A percentile compares a stretch with the other conserved stretches of the same genome.
Conservation (phyloP, 495 filamentous ascomycete species). For the Penicillium nucicola region DNA sequence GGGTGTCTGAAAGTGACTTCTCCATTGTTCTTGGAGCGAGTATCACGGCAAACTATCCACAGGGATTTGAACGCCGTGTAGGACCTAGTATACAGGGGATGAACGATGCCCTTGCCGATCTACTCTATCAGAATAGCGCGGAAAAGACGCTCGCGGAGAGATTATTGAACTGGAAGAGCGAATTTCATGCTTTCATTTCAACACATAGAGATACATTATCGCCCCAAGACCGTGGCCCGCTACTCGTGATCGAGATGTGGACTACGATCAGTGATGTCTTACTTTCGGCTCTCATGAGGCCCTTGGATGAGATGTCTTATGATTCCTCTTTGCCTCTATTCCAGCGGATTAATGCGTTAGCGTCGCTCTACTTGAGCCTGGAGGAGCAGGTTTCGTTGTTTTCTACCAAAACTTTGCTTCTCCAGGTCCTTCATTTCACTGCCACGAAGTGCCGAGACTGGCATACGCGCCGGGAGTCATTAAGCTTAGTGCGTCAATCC, state of each 20-base stretch:
- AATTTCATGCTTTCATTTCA: background rate
- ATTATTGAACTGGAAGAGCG: background rate
- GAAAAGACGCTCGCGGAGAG: background rate
- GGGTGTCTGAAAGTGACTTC: no score
- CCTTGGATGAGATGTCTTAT: background rate
- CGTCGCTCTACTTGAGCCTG: background rate
- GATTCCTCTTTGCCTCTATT: background rate
- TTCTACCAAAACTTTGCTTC: background rate
- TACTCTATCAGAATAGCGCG: no score
- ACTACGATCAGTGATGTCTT: background rate
- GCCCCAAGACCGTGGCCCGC: background rate
- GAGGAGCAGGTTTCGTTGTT: background rate
- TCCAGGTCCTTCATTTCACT: background rate
- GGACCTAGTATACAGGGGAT: no score
- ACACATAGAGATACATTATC: background rate
- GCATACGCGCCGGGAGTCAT: background rate
- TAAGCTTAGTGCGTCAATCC: background rate
- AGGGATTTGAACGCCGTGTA: no score
- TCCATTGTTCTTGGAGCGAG: no score
- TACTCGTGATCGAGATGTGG: background rate
- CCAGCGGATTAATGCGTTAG: background rate
- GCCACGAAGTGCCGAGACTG: background rate
- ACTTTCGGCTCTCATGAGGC: background rate
- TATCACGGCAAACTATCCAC: no score
- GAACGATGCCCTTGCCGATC: no score